A percentile compares a stretch with the other conserved stretches of the same genome.
Conservation (phyloP, 257 asterid species). For the Vinca minor region DNA sequence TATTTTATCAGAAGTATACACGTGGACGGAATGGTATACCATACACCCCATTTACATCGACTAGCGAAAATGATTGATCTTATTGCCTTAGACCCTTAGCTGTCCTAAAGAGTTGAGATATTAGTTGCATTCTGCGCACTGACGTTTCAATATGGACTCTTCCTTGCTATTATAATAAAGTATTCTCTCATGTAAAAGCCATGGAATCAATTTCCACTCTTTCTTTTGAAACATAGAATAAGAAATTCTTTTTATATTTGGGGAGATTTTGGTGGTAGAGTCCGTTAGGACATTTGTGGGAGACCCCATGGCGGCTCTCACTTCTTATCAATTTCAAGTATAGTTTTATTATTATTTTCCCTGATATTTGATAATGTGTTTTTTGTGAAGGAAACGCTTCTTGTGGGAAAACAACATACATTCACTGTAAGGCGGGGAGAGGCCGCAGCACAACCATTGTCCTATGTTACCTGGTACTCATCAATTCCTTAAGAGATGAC, state of each 20-base stretch:
- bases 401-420: conserved; percentile 66
- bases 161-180: neutral
- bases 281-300: no score
- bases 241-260: neutral
- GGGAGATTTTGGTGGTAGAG: conserved; percentile 1
- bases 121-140: neutral
- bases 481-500: neutral
- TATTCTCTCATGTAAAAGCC: neutral
- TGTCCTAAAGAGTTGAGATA: neutral
- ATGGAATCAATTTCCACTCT: no score
- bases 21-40: no score
- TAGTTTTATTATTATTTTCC: neutral
- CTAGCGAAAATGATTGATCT: neutral
- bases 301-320: neutral
- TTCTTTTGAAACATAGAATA: no score
- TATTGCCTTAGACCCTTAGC: neutral
- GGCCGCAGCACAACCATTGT: conserved; percentile 97
- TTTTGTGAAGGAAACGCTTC: conserved; percentile 55
- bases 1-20: neutral
- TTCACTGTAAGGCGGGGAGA: conserved; percentile 96
- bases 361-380: no score
- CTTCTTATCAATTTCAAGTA: neutral
- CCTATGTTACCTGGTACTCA: conserved; percentile 76
- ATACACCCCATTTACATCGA: neutral
- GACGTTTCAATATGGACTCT: neutral